Percentiles rank a stretch among this genome's conserved stretches.
Evolutionary conservation across 768 basidiomycete species (phyloP).

Genomic region (Paxillus rubicundulus): DNA sequence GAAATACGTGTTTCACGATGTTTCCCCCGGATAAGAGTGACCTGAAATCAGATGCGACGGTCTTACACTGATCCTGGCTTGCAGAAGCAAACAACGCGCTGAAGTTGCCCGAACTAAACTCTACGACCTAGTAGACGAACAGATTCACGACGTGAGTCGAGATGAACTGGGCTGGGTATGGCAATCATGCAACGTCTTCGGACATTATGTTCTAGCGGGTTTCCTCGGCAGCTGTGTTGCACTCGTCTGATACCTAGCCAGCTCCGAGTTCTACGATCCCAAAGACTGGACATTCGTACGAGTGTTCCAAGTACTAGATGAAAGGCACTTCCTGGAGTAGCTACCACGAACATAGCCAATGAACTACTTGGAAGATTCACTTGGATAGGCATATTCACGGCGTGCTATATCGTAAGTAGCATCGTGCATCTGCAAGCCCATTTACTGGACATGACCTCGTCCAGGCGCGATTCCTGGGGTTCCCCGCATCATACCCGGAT

Average conservation of each 20-base stretch:
- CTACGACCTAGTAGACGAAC: conserved; percentile 49
- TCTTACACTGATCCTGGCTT: conserved; percentile 77
- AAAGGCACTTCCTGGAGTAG: conserved; percentile 80
- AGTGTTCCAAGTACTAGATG: conserved; percentile 72
- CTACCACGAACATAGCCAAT: conserved; percentile 57
- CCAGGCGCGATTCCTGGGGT: conserved; percentile 69
- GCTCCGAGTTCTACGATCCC: conserved; percentile 50
- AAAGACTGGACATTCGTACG: conserved; percentile 68
- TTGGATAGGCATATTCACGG: conserved; percentile 45
- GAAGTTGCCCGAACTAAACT: conserved; percentile 59
- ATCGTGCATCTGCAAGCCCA: not conserved
- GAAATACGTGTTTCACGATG: conserved; percentile 24
- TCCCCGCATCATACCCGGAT: conserved; percentile 70
- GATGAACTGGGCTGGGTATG: conserved; percentile 80
- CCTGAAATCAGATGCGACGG: conserved; percentile 43
- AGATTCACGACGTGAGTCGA: conserved; percentile 51
- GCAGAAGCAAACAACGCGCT: conserved; percentile 64
- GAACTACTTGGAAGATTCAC: conserved; percentile 45
- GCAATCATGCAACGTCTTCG: conserved; percentile 84
- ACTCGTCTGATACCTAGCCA: conserved; percentile 31
- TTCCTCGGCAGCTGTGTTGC: not conserved
- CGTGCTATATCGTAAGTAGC: conserved; percentile 63
- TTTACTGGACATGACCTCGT: conserved; percentile 1
- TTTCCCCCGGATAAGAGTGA: conserved; percentile 7
- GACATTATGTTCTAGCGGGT: conserved; percentile 75